Conservation (phyloP, 1,139 yeast genomes). For the Debaryomyces sp. region DNA sequence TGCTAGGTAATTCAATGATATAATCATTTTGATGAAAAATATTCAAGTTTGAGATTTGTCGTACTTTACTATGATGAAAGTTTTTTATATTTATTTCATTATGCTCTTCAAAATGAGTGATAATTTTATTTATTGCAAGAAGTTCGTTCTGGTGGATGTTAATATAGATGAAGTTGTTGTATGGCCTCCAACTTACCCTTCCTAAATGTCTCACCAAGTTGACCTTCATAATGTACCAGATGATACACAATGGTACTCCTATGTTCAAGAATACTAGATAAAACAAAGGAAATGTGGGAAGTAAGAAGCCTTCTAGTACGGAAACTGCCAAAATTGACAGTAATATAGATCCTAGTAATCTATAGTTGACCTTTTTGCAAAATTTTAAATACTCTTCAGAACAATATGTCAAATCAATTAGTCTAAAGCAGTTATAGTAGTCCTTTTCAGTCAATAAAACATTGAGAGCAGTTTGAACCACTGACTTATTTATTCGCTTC, state of each 20-base stretch:
- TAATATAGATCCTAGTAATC: neutral
- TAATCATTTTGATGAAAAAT: conserved; percentile 27
- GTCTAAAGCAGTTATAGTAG: conserved; percentile 34
- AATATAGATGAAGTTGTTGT: conserved; percentile 25
- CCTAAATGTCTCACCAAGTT: conserved; percentile 23
- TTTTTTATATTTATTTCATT: conserved; percentile 42
- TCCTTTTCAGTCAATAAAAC: conserved; percentile 33
- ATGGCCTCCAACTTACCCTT: conserved; percentile 39
- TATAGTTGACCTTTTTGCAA: neutral
- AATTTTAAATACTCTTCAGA: conserved; percentile 13
- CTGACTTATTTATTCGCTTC: conserved; percentile 9
- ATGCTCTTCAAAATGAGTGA: conserved; percentile 44
- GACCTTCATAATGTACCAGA: conserved; percentile 15
- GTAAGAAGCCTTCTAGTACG: conserved; percentile 2
- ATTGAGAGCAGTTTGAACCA: conserved; percentile 22
- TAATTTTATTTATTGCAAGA: conserved; percentile 30
- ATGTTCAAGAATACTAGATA: conserved; percentile 14
- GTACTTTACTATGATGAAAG: conserved; percentile 38
- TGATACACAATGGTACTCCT: conserved; percentile 7
- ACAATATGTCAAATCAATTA: conserved; percentile 30
- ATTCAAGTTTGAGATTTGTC: conserved; percentile 22
- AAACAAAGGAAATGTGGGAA: conserved; percentile 17
- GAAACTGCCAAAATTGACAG: neutral
- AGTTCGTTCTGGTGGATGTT: conserved; percentile 32
- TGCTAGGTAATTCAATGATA: conserved; percentile 29